phyloP scores from a whole-genome alignment of 2,329 filamentous ascomycete species.

The Beauveria brongniartii region DNA sequence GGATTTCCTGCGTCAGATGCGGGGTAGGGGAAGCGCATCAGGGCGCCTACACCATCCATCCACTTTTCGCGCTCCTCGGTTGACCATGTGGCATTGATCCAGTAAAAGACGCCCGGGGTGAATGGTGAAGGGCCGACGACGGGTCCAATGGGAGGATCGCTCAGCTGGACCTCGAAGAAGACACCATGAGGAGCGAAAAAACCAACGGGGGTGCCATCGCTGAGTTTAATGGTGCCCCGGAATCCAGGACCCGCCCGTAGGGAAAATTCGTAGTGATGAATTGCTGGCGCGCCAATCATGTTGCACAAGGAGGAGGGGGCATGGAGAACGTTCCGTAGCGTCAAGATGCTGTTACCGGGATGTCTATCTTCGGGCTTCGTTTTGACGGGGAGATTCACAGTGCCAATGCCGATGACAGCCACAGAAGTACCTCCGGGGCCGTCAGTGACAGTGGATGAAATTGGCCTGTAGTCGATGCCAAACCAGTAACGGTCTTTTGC shows the following conservation, averaged over 20 bases:
- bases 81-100: background rate
- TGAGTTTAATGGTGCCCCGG: background rate
- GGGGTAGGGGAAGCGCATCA: too few species aligned
- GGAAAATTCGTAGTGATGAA: too few species aligned
- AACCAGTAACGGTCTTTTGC: background rate
- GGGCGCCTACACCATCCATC: background rate
- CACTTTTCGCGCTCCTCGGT: background rate
- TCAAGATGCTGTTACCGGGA: background rate
- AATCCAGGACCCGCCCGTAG: too few species aligned
- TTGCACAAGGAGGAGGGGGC: constrained; percentile 2
- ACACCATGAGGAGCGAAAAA: background rate
- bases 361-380: background rate
- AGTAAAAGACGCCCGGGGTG: background rate
- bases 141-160: background rate
- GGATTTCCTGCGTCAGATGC: too few species aligned
- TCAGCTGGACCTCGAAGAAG: background rate
- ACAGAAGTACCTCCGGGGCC: too few species aligned
- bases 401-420: background rate
- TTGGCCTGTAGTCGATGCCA: background rate
- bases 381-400: background rate
- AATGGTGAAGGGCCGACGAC: background rate
- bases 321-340: constrained; percentile 8
- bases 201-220: background rate
- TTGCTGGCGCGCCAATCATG: background rate
- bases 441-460: background rate